These are phyloP conservation scores for Trichocomaceae sp. DNA, from an alignment of 2,329 filamentous ascomycete species.

Conservation along the genomic window DNA sequence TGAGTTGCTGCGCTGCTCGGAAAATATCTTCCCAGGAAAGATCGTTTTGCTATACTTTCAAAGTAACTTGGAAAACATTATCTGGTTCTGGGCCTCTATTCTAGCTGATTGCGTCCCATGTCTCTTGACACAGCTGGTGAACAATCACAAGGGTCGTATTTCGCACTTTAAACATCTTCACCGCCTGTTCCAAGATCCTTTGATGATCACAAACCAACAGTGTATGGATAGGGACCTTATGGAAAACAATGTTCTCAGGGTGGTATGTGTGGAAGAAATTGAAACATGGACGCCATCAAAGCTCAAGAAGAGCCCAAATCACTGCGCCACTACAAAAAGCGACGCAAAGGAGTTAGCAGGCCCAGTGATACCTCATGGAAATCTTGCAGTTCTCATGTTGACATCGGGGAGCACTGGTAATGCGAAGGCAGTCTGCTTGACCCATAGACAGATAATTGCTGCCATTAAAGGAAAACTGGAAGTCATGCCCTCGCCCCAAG, in stretches of 20 bases:
- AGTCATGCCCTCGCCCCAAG: neutral
- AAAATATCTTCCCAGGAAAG: neutral
- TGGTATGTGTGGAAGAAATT: neutral
- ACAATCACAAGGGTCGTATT: neutral
- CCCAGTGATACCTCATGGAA: neutral
- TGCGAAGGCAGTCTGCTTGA: slow-evolving; percentile 42
- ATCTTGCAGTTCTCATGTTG: slow-evolving; percentile 40
- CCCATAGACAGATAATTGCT: slow-evolving; percentile 29
- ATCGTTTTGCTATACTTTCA: neutral
- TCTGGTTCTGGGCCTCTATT: neutral
- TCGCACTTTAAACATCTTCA: neutral
- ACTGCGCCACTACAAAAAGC: neutral
- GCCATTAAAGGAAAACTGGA: neutral
- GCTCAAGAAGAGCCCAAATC: neutral
- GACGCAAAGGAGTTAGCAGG: neutral
- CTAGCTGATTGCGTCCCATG: neutral
- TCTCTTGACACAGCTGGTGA: neutral
- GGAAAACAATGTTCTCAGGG: neutral
- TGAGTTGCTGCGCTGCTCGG: neutral
- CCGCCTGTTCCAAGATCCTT: neutral
- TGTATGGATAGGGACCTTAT: neutral
- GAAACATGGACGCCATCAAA: neutral
- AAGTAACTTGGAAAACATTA: neutral
- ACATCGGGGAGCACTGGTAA: slow-evolving; percentile 50
- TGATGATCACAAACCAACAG: neutral